phyloP scores from a whole-genome alignment of 352 stramenopile genomes.

The Phytophthora cajani region DNA sequence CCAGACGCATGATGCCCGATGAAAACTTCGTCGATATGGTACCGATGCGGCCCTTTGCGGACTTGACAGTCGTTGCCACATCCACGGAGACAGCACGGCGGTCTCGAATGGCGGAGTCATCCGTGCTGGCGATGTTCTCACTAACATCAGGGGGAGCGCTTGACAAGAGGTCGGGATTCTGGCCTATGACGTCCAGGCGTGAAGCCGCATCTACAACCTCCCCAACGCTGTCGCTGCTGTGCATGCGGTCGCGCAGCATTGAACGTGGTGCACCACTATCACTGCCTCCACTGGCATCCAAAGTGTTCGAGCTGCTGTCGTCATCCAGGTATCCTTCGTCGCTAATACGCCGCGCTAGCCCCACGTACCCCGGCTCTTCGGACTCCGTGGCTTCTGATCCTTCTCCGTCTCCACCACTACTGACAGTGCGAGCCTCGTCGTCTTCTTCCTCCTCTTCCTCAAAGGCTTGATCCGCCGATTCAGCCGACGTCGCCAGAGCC shows the following conservation, averaged over 20 bases:
- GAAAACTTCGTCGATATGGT: conserved; percentile 82
- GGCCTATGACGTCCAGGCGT: conserved; percentile 27
- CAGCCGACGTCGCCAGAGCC: conserved; percentile 25
- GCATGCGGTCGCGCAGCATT: conserved; percentile 46
- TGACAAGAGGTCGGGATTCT: conserved; percentile 31
- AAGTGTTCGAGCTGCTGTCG: conserved; percentile 23
- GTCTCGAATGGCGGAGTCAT: conserved; percentile 29
- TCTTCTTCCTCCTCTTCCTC: conserved; percentile 63
- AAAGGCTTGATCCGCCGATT: conserved; percentile 35
- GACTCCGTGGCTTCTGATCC: conserved; percentile 30
- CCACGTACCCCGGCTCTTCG: conserved; percentile 40
- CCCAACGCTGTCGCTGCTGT: conserved; percentile 44
- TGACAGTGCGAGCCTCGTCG: conserved; percentile 34
- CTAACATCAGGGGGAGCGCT: conserved; percentile 21
- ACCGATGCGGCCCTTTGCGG: conserved; percentile 65
- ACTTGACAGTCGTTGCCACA: conserved; percentile 66
- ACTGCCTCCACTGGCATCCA: conserved; percentile 24
- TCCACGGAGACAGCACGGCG: conserved; percentile 50
- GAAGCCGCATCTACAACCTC: conserved; percentile 41
- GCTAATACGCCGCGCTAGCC: conserved; percentile 39
- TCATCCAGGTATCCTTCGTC: conserved; percentile 50
- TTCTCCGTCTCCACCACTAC: conserved; percentile 42
- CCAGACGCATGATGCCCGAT: conserved; percentile 67
- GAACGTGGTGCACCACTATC: conserved; percentile 22
- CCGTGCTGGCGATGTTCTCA: conserved; percentile 14